A percentile compares a stretch with the other conserved stretches of the same genome.
These are phyloP conservation scores for Aspergillus fijiensis DNA, from an alignment of 2,329 filamentous ascomycete genomes.

Conservation along the genomic window DNA sequence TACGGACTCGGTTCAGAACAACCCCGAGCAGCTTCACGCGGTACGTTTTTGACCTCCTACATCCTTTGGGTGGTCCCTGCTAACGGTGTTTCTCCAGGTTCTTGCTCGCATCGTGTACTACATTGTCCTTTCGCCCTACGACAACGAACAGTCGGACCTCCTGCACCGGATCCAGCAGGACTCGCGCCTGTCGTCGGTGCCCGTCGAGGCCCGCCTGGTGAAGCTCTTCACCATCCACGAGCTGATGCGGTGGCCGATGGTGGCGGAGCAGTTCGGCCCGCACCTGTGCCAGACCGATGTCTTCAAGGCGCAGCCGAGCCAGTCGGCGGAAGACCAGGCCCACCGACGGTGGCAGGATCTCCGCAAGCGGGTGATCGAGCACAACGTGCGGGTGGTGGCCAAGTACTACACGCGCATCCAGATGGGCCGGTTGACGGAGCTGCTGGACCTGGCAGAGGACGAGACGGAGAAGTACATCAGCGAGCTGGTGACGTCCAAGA, in stretches of 20 bases:
- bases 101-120: conserved; percentile 97
- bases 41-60: conserved; percentile 56
- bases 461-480: conserved; percentile 99
- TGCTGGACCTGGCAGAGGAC: conserved; percentile 88
- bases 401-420: conserved; percentile 99
- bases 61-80: conserved; percentile 1
- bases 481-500: conserved; percentile 95
- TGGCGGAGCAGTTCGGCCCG: conserved; percentile 82
- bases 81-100: conserved; percentile 55
- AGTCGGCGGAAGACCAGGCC: conserved; percentile 75
- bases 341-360: conserved; percentile 88
- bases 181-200: conserved; percentile 72
- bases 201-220: conserved; percentile 79
- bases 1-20: conserved; percentile 90
- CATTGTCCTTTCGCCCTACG: conserved; percentile 90
- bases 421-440: conserved; percentile 82
- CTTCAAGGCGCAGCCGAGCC: conserved; percentile 66
- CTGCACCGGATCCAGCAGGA: conserved; percentile 90
- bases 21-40: conserved; percentile 78
- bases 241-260: conserved; percentile 97
- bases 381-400: conserved; percentile 95
- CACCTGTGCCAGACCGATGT: conserved; percentile 88
- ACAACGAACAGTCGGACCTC: conserved; percentile 97
- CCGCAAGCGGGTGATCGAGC: conserved; percentile 97
- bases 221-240: conserved; percentile 95